Base-by-base conservation (phyloP, 2,329 filamentous ascomycete genomes). In the Cladophialophora psammophila region DNA sequence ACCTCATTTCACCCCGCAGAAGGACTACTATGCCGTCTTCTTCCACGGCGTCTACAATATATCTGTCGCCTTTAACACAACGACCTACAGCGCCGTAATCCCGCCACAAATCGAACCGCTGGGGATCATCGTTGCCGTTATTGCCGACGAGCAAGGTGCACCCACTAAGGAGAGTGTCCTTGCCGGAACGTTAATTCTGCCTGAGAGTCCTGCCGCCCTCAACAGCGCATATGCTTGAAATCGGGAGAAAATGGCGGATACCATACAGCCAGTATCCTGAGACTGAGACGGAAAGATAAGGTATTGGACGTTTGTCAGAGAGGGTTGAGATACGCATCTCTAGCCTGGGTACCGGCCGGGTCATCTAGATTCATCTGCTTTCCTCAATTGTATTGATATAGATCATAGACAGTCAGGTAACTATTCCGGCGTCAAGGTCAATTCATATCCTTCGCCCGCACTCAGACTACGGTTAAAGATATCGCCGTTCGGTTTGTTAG, bases 11-110 rank as follows among this genome's bases (percentile, higher is more conserved):
- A 73, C 68, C 0, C 20, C 67, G 3, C 55, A 64, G 38, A 74
- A 64, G 55, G 72, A 77, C 45, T 81, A 81, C 66, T 80, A 78
- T 66, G 78, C 78, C 13, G 79, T 81, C 34, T 81, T 78, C 72
- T 81, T 79, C 73, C 80, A 81, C 63, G 79, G 76, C 2, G 32
- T 79, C 32, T 38, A 69, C 20, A 79, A 79, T 45, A 71, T 78
- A 50, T 78, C 77, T 12, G 74, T 78, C 18, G 77, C 78, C 0
- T 77, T 80, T 60, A 71, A 81, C 56, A 77, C 75, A 0, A 70
- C 66, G 26, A 72, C 70, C 3, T 77, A 79, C 63, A 71, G 64
- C 6, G 77, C 79, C 2, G 75, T 71, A 0, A 78, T 81, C 54
- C 79, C 79, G 8, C 34, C 62, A n/a, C 65, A 75, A 9, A 78